Percentiles rank a stretch among this genome's conserved stretches.
Evolutionary conservation across 345 rosid genomes (phyloP).

Genomic region (Psidium friedrichsthalianum): DNA sequence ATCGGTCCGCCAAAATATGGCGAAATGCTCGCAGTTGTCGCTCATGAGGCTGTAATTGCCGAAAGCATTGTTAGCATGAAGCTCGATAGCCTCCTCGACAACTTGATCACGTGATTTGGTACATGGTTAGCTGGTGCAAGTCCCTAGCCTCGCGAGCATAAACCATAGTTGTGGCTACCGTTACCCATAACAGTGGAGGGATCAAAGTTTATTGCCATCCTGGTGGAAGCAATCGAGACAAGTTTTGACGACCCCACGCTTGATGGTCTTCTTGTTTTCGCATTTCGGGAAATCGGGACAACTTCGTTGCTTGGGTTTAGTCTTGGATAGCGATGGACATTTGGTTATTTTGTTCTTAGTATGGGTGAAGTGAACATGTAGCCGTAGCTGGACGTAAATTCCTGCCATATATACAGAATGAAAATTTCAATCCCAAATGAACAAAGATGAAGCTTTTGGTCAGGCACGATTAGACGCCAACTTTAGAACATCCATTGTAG

Average conservation of each 20-base stretch:
- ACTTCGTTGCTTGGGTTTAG: neutral
- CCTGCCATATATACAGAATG: neutral
- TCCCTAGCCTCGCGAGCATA: too few relatives aligned
- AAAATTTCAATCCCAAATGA: neutral
- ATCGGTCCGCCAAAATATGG: too few relatives aligned
- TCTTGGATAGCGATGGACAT: neutral
- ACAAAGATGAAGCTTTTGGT: neutral
- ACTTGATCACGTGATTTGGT: too few relatives aligned
- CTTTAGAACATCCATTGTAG: neutral
- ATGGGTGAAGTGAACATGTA: neutral
- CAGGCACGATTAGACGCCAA: neutral
- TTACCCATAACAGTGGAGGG: neutral
- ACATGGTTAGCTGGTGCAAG: too few relatives aligned
- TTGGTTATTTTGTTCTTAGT: neutral
- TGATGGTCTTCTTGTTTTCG: fast-evolving
- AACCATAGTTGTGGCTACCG: neutral
- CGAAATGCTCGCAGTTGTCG: too few relatives aligned
- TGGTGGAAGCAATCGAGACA: neutral
- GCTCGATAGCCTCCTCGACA: too few relatives aligned
- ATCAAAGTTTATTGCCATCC: neutral
- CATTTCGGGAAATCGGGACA: neutral
- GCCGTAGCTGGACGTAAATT: neutral
- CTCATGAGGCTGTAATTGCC: too few relatives aligned
- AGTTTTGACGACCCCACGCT: neutral
- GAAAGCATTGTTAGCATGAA: too few relatives aligned